These are phyloP conservation scores for Marasmius tenuissimus DNA, from an alignment of 1,284 basidiomycete species.

Conservation along the genomic window DNA sequence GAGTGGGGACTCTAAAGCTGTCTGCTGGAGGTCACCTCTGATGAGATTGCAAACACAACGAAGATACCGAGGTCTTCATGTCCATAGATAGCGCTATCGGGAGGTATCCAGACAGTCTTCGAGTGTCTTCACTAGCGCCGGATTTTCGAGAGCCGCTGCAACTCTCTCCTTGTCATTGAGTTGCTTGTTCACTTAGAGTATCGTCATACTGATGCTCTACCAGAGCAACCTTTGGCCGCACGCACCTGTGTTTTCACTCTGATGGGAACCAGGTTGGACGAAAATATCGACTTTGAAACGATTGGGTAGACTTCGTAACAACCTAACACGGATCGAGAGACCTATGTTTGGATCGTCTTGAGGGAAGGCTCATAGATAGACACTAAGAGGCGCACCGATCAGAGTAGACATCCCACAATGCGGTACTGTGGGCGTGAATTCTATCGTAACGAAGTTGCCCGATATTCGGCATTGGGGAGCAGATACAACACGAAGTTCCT, in stretches of 20 bases:
- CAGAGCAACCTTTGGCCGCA: not conserved
- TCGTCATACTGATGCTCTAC: not conserved
- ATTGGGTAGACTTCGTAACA: slow-evolving; percentile 87
- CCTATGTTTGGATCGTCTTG: slow-evolving; percentile 45
- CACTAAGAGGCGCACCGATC: slow-evolving; percentile 65
- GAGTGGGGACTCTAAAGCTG: no score
- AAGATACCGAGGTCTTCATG: no score
- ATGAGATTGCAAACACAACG: no score
- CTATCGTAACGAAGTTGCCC: slow-evolving; percentile 76
- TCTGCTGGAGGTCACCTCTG: no score
- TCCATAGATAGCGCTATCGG: not conserved
- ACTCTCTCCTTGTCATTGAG: slow-evolving; percentile 99
- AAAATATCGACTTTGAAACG: slow-evolving; percentile 95
- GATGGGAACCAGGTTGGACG: slow-evolving; percentile 93
- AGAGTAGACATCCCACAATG: slow-evolving; percentile 98
- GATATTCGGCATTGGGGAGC: slow-evolving; percentile 81
- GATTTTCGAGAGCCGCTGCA: slow-evolving; percentile 94
- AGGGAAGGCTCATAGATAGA: not conserved
- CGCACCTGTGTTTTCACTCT: slow-evolving; percentile 86
- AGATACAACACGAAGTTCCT: slow-evolving; percentile 95
- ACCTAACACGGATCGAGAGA: slow-evolving; percentile 87
- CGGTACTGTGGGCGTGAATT: slow-evolving; percentile 97
- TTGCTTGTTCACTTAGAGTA: slow-evolving; percentile 87
- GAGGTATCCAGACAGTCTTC: slow-evolving; percentile 73
- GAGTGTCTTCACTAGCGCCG: slow-evolving; percentile 82